Conservation (phyloP, 805 yeast genomes). For the Dipodascopsis tothii region DNA sequence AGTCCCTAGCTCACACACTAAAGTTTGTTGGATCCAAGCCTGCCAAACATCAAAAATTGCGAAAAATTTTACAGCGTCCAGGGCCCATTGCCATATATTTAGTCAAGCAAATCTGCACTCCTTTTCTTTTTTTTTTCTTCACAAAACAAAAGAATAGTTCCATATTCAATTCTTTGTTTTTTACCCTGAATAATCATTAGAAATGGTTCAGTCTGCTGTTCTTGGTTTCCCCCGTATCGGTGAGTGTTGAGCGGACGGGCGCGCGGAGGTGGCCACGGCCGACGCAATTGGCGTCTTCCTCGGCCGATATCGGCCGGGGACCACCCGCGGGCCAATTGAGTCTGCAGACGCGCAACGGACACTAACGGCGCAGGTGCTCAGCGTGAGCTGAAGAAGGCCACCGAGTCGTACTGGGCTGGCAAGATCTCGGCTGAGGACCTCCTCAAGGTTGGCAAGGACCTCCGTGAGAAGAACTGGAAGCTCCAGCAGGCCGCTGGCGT, state of each 20-base stretch:
- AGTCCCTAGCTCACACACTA: too few species aligned
- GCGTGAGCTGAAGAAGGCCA: conserved; percentile 97
- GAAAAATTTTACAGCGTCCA: too few species aligned
- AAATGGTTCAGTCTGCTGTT: conserved; percentile 93
- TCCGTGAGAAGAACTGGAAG: conserved; percentile 96
- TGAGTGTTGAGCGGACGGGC: conserved; percentile 3
- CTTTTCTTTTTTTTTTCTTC: not conserved
- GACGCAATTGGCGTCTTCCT: not conserved
- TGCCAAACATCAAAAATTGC: too few species aligned
- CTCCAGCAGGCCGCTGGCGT: conserved; percentile 96
- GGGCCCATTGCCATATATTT: too few species aligned
- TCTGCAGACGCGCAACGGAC: not conserved
- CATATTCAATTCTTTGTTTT: not conserved
- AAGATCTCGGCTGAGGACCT: conserved; percentile 82
- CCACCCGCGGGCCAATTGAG: too few species aligned
- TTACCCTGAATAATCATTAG: conserved; percentile 18
- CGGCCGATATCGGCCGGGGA: too few species aligned
- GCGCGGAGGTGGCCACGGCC: not conserved
- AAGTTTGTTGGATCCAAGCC: too few species aligned
- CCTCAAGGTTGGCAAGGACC: conserved; percentile 84
- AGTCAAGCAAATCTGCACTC: too few species aligned
- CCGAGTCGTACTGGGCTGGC: conserved; percentile 98
- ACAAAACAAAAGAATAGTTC: too few species aligned
- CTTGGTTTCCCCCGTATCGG: conserved; percentile 98
- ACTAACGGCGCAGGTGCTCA: conserved; percentile 60